phyloP scores from a whole-genome alignment of 2,329 filamentous ascomycete species.

The Aspergillus novofumigatus region DNA sequence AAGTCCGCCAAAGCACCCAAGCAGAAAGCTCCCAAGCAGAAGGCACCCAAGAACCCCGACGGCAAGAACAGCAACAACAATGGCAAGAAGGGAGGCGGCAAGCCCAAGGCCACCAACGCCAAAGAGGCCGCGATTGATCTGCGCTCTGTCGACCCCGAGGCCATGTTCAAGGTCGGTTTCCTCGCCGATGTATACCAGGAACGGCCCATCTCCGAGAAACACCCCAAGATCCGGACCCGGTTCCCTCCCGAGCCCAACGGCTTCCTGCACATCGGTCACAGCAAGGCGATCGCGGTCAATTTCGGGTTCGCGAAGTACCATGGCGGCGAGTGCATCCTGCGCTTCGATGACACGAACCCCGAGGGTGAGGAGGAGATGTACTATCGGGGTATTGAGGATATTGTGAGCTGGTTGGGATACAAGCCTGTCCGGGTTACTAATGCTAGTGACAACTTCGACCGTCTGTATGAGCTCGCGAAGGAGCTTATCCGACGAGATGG shows the following conservation, averaged over 20 bases:
- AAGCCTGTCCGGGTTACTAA: constrained; percentile 75
- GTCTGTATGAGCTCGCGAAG: constrained; percentile 83
- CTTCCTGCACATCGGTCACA: constrained; percentile 88
- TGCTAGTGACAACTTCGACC: constrained; percentile 85
- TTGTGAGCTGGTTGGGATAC: constrained; percentile 80
- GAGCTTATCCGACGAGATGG: constrained; percentile 68
- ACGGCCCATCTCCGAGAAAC: constrained; percentile 44
- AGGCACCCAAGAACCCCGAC: constrained; percentile 21
- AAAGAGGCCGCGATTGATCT: constrained; percentile 37
- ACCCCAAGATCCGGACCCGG: constrained; percentile 53
- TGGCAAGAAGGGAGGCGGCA: constrained; percentile 16
- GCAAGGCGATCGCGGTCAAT: constrained; percentile 93
- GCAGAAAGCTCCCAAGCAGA: constrained; percentile 7
- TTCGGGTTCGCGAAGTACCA: constrained; percentile 89
- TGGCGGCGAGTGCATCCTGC: constrained; percentile 69
- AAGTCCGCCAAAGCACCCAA: background rate
- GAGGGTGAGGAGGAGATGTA: constrained; percentile 88
- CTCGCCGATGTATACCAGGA: constrained; percentile 68
- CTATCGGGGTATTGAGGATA: constrained; percentile 83
- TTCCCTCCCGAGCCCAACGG: constrained; percentile 90
- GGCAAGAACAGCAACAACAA: constrained; percentile 26
- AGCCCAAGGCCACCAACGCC: constrained; percentile 38
- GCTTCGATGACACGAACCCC: constrained; percentile 95
- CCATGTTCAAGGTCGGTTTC: constrained; percentile 79
- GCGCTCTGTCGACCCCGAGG: constrained; percentile 46